Base-by-base conservation (phyloP, 768 basidiomycete species). In the Sarcodon aspratus region DNA sequence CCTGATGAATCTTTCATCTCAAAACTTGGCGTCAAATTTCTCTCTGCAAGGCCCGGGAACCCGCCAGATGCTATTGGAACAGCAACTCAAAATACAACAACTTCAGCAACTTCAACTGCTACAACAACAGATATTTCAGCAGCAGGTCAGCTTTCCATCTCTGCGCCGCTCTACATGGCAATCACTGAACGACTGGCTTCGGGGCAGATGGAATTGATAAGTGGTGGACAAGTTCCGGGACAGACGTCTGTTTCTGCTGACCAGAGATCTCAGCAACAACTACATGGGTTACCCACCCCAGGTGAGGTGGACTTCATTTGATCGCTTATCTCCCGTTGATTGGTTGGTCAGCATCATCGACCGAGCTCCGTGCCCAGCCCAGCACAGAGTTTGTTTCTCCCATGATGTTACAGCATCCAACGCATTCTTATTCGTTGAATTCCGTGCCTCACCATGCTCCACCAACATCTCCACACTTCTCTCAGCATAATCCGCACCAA, bases 111-210 rank as follows among this genome's bases (percentile, higher is more conserved):
- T 85, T 8, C 85, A 84, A 59, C 80, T 85, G 61, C 69, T 83
- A 10, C 86, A 93, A 59, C 81, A 81, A 50, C 84, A 89, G 69
- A 85, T 90, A 51, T 86, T 91, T 51, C 89, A 92, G 58, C 89
- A 92, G 60, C 90, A 92, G 80, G 90, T 84, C 49, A 52, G 76
- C 36, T 10, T n/a, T 35, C 36, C 6, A 38, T 21, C 12, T 31
- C n/a, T 32, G n/a, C 34, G 33, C 33, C 21, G 40, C 31, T n/a
- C 33, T 36, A 13, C 36, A 36, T 13, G 11, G 37, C 38, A 46
- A 44, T 45, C 44, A 43, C 49, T 46, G 32, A 38, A 35, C 33
- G 10, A 36, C 13, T 51, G 27, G 21, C 21, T 27, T 27, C 21
- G 21, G 21, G 21, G 21, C 48, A 63, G 61, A 55, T 62, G 46